phyloP scores from a whole-genome alignment of 495 filamentous ascomycete species.

The Xylaria intraflava region DNA sequence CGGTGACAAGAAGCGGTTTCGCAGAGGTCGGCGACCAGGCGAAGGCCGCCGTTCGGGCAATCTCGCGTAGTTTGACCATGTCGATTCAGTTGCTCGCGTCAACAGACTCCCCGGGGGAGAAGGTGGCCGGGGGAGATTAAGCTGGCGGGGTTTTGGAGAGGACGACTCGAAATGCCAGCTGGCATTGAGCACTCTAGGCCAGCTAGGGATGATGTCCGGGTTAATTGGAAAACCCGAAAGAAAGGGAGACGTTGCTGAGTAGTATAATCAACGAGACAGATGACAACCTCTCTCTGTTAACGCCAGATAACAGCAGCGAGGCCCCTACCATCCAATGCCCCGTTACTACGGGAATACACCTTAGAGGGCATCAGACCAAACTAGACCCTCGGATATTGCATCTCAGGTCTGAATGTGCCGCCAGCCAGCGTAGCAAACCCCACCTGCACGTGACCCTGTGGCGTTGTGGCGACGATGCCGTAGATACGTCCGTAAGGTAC shows the following conservation, averaged over 20 bases:
- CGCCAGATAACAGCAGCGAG: constrained; percentile 23
- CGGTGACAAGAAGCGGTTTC: constrained; percentile 82
- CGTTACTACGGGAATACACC: background rate
- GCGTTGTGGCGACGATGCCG: background rate
- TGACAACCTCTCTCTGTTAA: constrained; percentile 11
- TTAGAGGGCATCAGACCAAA: background rate
- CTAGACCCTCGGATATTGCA: background rate
- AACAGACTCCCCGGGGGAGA: constrained; percentile 2
- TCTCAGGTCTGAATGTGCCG: no score
- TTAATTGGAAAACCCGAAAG: background rate
- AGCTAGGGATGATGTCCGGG: constrained; percentile 16
- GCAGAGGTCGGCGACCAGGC: constrained; percentile 82
- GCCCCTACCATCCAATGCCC: background rate
- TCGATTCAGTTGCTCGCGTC: constrained; percentile 28
- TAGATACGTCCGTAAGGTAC: constrained; percentile 5
- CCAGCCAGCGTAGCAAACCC: no score
- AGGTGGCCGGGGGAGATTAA: background rate
- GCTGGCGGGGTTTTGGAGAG: constrained; percentile 3
- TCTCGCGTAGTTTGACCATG: constrained; percentile 94
- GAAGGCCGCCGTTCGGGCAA: constrained; percentile 92
- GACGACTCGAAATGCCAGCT: constrained; percentile 23
- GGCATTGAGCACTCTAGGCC: constrained; percentile 31
- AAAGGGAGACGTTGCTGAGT: background rate
- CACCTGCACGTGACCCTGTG: background rate
- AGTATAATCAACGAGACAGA: background rate